Percentiles rank a stretch among this genome's conserved stretches.
Evolutionary conservation across 2,329 filamentous ascomycete genomes (phyloP).

Genomic region (Raffaelea ambrosiae): DNA sequence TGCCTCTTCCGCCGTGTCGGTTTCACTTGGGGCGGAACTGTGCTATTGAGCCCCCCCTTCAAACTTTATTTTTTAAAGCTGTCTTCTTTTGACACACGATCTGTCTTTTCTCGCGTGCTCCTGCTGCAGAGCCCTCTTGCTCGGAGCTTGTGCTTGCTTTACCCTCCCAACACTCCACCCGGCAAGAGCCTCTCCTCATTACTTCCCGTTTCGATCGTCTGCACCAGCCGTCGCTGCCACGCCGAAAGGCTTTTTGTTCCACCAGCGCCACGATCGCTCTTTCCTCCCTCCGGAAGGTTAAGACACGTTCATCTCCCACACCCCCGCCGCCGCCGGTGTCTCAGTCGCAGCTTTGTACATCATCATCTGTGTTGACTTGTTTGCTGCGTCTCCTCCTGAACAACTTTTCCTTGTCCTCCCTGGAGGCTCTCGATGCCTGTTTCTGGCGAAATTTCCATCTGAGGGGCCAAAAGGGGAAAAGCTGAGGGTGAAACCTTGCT

Average conservation of each 20-base stretch:
- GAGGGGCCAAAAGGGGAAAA: slow-evolving; percentile 8
- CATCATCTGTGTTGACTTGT: not conserved
- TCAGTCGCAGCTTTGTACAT: not conserved
- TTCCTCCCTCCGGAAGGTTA: not conserved
- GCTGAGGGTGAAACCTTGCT: not conserved
- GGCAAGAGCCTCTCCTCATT: no score
- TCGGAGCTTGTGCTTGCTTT: not conserved
- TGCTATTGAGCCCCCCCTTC: not conserved
- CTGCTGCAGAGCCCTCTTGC: not conserved
- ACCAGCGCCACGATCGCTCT: not conserved
- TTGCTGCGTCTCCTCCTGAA: not conserved
- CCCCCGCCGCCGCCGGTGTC: no score
- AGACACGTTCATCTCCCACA: no score
- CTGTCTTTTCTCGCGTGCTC: not conserved
- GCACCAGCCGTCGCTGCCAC: not conserved
- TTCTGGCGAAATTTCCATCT: slow-evolving; percentile 5
- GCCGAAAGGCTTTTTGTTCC: not conserved
- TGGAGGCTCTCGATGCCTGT: slow-evolving; percentile 6
- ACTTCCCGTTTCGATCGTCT: no score
- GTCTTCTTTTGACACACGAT: not conserved
- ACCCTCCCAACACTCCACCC: no score
- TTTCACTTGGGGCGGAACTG: not conserved
- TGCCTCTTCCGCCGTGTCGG: not conserved
- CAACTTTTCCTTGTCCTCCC: slow-evolving; percentile 2
- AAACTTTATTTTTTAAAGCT: no score